Evolutionary conservation across 805 yeast genomes (phyloP), one percentile per base, ranked within the genome.

Genomic region (Yarrowia sp.): DNA sequence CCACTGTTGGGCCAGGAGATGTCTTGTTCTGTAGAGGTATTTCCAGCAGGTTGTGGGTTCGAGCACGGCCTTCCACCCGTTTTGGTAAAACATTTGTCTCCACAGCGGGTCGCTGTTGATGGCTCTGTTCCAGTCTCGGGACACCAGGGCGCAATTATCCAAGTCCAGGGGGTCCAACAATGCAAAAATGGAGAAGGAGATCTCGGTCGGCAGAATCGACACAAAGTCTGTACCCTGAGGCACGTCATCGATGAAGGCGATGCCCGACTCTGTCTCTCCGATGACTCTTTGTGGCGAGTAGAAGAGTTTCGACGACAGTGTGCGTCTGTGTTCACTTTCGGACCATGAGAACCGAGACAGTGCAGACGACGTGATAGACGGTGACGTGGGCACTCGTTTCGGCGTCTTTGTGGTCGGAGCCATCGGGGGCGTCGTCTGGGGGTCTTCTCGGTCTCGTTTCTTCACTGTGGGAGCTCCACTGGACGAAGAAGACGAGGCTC

Each of bases 1-100:
- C 79, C 76, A n/a, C 73, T 69, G 39, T 66, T 64, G 30, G 71
- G 78, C 50, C 34, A 76, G 70, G 34, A 56, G 39, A 13, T 58
- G 60, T 14, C 78, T 69, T 6, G 75, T 70, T 38, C 60, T 49
- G 66, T 71, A 75, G 36, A 77, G 56, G 9, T 44, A 19, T 55
- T 70, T 68, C 77, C 77, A 76, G 49, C 65, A 49, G 13, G 71
- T 19, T 30, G 33, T 66, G 9, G 74, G 73, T 9, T 70, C 63
- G 9, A 47, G 49, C 0, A 60, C 68, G 5, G 72, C 49, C 14
- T 60, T 46, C 74, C 75, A 74, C 19, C 68, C 50, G 30, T 58
- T 40, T 1, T 47, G 50, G 9, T 58, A 30, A 33, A 53, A 75
- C 46, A 70, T 60, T 8, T 61, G 66, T 12, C 74, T 65, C 77